Base-by-base conservation (phyloP, 768 basidiomycete species). In the Serendipita sp. region DNA sequence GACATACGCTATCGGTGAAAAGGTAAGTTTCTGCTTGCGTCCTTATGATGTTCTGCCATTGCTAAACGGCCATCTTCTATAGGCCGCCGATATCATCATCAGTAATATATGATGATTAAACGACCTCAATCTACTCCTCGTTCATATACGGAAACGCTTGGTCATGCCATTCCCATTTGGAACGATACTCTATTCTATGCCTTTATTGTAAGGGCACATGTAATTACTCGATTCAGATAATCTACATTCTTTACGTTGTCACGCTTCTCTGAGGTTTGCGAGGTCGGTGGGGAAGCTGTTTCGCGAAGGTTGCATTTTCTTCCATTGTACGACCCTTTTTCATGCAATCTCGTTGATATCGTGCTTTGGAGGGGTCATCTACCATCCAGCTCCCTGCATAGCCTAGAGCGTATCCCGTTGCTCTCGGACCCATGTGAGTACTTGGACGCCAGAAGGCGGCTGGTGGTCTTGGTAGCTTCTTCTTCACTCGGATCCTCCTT, bases 1-100 rank as follows among this genome's bases (percentile, higher is more conserved):
- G 31, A 52, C 58, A 4, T 65, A 60, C 40, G 64, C 52, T 16
- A 62, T 65, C 36, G 63, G 23, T 34, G 63, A 64, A 43, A 50
- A 52, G 27, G 63, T 63, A 23, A 3, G 63, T 60, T n/a, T 37
- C 27, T 16, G 23, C 10, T 29, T 37, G 36, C 27, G 34, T 33
- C 34, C 18, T 31, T n/a, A 18, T 13, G 18, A 18, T 13, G 13
- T n/a, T 50, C n/a, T 5, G 18, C n/a, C 48, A n/a, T 50, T 0
- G 8, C 5, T 40, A 6, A 40, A 40, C 5, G 40, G 40, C 5
- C 5, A 40, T 40, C 5, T 29, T 31, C n/a, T 31, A 31, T 31
- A 60, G 55, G 55, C 55, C 34, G 55, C 55, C 10, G 36, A 16
- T 37, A 36, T 60, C n/a, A 60, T 60, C n/a, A 60, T 60, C 33